phyloP scores from a whole-genome alignment of 2,329 filamentous ascomycete genomes.

The Diaporthe nobilis region DNA sequence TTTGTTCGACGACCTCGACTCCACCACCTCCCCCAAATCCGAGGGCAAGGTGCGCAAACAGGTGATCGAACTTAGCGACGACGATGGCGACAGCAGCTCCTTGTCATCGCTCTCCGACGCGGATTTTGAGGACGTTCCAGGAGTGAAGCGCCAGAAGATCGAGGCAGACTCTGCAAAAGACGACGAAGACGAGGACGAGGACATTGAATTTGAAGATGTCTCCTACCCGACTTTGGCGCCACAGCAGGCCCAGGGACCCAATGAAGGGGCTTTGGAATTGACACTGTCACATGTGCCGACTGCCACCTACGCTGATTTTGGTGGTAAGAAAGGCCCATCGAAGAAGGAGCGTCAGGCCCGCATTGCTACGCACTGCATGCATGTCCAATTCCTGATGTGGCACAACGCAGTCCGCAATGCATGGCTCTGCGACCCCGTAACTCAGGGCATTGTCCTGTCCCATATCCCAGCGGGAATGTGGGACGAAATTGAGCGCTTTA shows the following conservation, averaged over 20 bases:
- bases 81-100: constrained; percentile 57
- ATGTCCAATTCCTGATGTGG: constrained; percentile 89
- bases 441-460: constrained; percentile 83
- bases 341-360: constrained; percentile 87
- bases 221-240: constrained; percentile 54
- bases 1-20: constrained; percentile 73
- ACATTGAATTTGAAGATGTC: constrained; percentile 75
- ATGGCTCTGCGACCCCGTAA: constrained; percentile 83
- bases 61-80: constrained; percentile 57
- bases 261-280: constrained; percentile 79
- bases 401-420: constrained; percentile 89
- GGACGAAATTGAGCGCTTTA: constrained; percentile 82
- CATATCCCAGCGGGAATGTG: constrained; percentile 78
- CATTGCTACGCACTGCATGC: constrained; percentile 85
- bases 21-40: constrained; percentile 55
- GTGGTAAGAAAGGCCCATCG: constrained; percentile 84
- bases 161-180: constrained; percentile 48
- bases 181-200: constrained; percentile 70
- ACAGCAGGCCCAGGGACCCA: constrained; percentile 57
- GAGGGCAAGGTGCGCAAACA: constrained; percentile 32
- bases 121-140: constrained; percentile 68
- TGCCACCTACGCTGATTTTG: constrained; percentile 72
- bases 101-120: constrained; percentile 69
- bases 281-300: constrained; percentile 66
- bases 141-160: constrained; percentile 55